These are phyloP conservation scores for Sporobolus alterniflorus DNA, from an alignment of 202 grass and related monocot species.

Conservation along the genomic window DNA sequence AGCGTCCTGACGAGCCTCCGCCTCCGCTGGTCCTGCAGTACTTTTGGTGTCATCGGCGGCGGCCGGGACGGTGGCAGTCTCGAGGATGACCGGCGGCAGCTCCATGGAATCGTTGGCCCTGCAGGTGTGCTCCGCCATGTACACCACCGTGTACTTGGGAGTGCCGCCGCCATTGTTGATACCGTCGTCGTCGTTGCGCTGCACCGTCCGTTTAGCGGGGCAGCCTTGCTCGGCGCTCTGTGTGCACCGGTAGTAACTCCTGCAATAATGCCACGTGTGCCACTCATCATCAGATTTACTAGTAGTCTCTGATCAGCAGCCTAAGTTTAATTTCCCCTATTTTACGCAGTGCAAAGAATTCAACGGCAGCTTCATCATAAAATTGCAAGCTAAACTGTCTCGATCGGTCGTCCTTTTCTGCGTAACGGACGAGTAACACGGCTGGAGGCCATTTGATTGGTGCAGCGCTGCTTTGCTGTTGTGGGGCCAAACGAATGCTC, in stretches of 20 bases:
- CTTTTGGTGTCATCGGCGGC: not conserved
- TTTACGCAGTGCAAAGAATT: no score
- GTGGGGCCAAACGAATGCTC: not conserved
- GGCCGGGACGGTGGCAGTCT: not conserved
- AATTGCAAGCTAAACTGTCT: not conserved
- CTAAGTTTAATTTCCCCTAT: not conserved
- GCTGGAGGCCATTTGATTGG: not conserved
- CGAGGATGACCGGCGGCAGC: conserved; percentile 42
- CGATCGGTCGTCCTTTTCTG: no score
- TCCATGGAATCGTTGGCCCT: not conserved
- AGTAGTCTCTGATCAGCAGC: no score
- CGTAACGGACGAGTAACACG: not conserved
- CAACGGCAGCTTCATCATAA: not conserved
- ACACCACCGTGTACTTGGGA: conserved; percentile 46
- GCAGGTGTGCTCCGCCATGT: conserved; percentile 63
- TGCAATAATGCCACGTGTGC: not conserved
- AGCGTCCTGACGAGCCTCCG: not conserved
- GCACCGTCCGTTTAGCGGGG: conserved; percentile 65
- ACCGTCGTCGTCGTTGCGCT: conserved; percentile 23
- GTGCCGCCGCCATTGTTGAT: not conserved
- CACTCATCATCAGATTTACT: not conserved
- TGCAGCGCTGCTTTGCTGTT: not conserved
- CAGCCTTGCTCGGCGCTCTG: conserved; percentile 63
- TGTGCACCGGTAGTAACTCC: conserved; percentile 78
- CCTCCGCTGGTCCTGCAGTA: not conserved